phyloP scores from a whole-genome alignment of 2,329 filamentous ascomycete genomes.

The Scedosporium minutisporum region DNA sequence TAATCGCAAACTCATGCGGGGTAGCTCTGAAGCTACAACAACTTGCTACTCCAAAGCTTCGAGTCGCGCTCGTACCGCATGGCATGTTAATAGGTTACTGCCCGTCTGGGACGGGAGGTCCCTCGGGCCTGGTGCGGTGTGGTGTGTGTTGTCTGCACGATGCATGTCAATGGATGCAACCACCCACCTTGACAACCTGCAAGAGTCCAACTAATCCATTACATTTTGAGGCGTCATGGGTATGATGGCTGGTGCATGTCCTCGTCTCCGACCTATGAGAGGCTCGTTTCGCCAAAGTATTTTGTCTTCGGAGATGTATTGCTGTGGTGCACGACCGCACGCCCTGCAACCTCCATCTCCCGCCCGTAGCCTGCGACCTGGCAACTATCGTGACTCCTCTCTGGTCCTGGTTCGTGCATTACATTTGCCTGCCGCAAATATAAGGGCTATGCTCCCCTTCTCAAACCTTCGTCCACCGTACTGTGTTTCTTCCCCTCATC shows the following conservation, averaged over 20 bases:
- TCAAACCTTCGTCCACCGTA: neutral
- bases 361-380: neutral
- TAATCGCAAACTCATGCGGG: neutral
- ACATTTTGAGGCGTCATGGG: neutral
- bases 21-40: neutral
- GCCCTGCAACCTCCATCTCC: neutral
- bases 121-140: neutral
- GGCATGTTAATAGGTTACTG: neutral
- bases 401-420: neutral
- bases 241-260: neutral
- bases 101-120: too few species aligned
- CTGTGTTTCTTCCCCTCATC: neutral
- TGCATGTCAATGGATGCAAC: constrained; percentile 1
- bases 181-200: neutral
- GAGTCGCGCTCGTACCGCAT: neutral
- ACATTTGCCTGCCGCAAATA: neutral
- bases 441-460: neutral
- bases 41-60: too few species aligned
- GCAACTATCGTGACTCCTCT: neutral
- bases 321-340: neutral
- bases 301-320: neutral
- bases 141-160: neutral
- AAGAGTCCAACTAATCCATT: neutral
- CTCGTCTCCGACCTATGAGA: neutral
- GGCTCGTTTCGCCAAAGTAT: neutral